A percentile compares a stretch with the other conserved stretches of the same genome.
Conservation (phyloP, 495 filamentous ascomycete species). For the Annulohypoxylon nitens region DNA sequence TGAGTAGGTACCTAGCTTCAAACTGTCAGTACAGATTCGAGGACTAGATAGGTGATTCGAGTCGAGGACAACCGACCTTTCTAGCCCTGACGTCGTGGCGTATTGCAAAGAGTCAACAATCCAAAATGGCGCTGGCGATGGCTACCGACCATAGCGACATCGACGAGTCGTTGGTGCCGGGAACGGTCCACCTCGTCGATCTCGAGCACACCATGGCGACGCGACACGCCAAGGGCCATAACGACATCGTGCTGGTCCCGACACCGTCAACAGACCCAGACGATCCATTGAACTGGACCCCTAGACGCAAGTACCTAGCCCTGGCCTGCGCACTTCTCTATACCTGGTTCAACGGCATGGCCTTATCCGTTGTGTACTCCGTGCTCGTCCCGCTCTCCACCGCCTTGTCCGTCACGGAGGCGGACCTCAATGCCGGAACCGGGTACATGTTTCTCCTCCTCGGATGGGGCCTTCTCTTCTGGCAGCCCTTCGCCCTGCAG, state of each 20-base stretch:
- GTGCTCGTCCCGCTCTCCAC: conserved; percentile 70
- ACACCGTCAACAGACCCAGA: conserved; percentile 69
- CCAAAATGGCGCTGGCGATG: conserved; percentile 35
- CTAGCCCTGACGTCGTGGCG: not conserved
- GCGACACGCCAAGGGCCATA: conserved; percentile 57
- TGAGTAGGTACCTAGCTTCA: not conserved
- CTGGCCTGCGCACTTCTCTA: conserved; percentile 66
- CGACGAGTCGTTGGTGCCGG: conserved; percentile 63
- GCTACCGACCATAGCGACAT: conserved; percentile 42
- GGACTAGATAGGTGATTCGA: not conserved
- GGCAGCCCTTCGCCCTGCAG: conserved; percentile 76
- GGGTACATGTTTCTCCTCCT: conserved; percentile 74
- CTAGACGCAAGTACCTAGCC: conserved; percentile 66
- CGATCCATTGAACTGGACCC: conserved; percentile 74
- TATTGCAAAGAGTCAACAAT: not conserved
- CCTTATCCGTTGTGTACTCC: conserved; percentile 71
- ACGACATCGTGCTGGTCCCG: conserved; percentile 71
- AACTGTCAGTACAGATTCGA: not conserved
- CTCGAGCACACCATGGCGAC: conserved; percentile 58
- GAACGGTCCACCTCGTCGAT: conserved; percentile 69
- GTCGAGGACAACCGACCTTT: not conserved
- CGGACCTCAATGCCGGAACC: conserved; percentile 65
- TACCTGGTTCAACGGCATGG: conserved; percentile 71
- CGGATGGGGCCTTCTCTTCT: conserved; percentile 75
- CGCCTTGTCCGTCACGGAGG: conserved; percentile 65